Base-by-base conservation (phyloP, 306 rosid genomes). In the Adenanthera pavonina region DNA sequence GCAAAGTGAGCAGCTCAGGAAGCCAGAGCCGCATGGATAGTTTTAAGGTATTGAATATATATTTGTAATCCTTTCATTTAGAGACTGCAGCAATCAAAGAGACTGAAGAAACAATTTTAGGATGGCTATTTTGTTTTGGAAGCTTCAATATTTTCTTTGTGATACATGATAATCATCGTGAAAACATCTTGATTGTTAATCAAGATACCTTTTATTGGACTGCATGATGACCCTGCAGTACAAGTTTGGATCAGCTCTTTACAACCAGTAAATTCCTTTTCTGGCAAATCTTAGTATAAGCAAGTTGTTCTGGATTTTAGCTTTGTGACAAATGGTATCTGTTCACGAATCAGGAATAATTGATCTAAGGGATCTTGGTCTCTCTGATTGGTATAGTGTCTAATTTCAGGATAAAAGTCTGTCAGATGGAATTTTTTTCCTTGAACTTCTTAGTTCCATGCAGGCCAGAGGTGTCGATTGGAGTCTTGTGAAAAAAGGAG, bases 401-500 rank as follows among this genome's bases (percentile, higher is more conserved):
- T 61, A 76, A 69, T 84, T 82, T 73, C 92, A 95, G 99, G 99
- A 95, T 70, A 95, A 85, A 85, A 87, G 92, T 80, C 87, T 95
- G 82, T 87, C 97, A 7, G 90, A 91, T 82, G 99, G 99, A 80
- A 86, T 89, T 48, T 95, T 93, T 81, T 95, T 95, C 92, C 98
- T 95, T 57, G 96, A 95, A 86, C 93, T 95, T 83, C 99, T 95
- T 52, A 92, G 98, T 85, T 88, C 93, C 17, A 98, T 95, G 84
- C 94, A 92, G 52, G 91, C 94, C 12, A 89, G 98, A 90, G 92
- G 87, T 64, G 99, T 95, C 17, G 92, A 93, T 82, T 95, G 98
- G 98, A 92, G 94, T 68, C 94, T 95, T 25, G 92, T 95, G 62
- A 95, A 97, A 49, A 95, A 93, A 85, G 99, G 99, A 62, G 81